These are phyloP conservation scores for Penicillium sp. DNA, from an alignment of 2,329 filamentous ascomycete species.

Conservation along the genomic window DNA sequence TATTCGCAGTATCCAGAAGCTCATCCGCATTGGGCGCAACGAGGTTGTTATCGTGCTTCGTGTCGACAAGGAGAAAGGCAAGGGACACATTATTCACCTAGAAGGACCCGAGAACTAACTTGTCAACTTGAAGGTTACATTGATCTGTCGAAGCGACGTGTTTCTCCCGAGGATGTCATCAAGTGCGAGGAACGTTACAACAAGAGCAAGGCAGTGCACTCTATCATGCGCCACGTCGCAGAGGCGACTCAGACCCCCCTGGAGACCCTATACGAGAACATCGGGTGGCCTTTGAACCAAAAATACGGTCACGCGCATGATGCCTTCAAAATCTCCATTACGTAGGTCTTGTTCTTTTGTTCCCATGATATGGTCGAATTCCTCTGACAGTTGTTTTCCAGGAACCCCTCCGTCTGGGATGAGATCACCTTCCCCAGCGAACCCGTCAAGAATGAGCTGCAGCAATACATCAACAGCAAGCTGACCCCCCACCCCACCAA, in stretches of 20 bases:
- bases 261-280: slow-evolving; percentile 83
- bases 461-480: slow-evolving; percentile 92
- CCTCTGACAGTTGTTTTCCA: slow-evolving; percentile 30
- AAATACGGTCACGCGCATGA: slow-evolving; percentile 95
- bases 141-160: slow-evolving; percentile 94
- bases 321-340: slow-evolving; percentile 98
- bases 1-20: slow-evolving; percentile 97
- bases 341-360: slow-evolving; percentile 47
- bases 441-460: slow-evolving; percentile 76
- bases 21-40: slow-evolving; percentile 94
- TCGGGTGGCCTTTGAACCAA: slow-evolving; percentile 95
- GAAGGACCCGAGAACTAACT: slow-evolving; percentile 15
- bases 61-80: slow-evolving; percentile 98
- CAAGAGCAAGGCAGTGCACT: slow-evolving; percentile 99
- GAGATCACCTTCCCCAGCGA: slow-evolving; percentile 83
- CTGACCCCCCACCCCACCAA: slow-evolving; percentile 97
- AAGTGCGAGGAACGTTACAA: slow-evolving; percentile 99
- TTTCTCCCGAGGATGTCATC: slow-evolving; percentile 92
- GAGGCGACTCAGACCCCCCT: slow-evolving; percentile 95
- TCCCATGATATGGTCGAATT: background rate
- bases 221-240: slow-evolving; percentile 96
- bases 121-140: slow-evolving; percentile 61
- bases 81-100: slow-evolving; percentile 24
- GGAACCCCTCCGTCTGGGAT: slow-evolving; percentile 91
- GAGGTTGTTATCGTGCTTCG: slow-evolving; percentile 96